These are phyloP conservation scores for Malus fusca DNA, from an alignment of 306 rosid species.

Conservation along the genomic window DNA sequence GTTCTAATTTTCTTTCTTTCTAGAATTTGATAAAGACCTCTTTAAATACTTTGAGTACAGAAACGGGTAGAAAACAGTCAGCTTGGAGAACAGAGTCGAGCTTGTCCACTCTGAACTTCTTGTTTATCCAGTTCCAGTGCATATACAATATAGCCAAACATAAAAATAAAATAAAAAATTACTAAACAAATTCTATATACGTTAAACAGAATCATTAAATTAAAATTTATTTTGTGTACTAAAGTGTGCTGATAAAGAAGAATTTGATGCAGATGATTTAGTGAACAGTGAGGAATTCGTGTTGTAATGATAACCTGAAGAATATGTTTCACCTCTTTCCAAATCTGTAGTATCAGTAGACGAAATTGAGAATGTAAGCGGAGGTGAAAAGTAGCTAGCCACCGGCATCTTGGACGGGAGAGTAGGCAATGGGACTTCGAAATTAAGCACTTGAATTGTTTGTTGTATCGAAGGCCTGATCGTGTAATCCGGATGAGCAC, in stretches of 20 bases:
- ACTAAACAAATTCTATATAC: background rate
- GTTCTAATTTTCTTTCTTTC: too few relatives aligned
- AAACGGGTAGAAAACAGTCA: too few relatives aligned
- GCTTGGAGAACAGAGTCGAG: too few relatives aligned
- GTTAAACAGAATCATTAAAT: background rate
- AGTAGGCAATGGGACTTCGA: background rate
- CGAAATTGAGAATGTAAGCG: background rate
- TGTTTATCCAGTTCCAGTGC: too few relatives aligned
- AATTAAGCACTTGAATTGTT: background rate
- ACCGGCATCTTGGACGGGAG: slow-evolving; percentile 3
- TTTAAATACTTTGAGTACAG: too few relatives aligned
- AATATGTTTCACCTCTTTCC: background rate
- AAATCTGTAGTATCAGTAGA: background rate
- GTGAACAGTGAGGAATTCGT: background rate
- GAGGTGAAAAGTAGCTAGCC: background rate
- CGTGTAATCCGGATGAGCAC: background rate
- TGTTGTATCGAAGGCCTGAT: background rate
- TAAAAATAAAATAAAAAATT: background rate
- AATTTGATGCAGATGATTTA: background rate
- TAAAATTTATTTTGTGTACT: background rate
- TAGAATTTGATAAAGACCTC: too few relatives aligned
- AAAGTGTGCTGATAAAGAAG: background rate
- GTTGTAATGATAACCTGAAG: background rate
- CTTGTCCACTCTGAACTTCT: too few relatives aligned
- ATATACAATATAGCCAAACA: too few relatives aligned